Evolutionary conservation across 2,329 filamentous ascomycete species (phyloP).

Genomic region (Cladosporium cucumerinum): DNA sequence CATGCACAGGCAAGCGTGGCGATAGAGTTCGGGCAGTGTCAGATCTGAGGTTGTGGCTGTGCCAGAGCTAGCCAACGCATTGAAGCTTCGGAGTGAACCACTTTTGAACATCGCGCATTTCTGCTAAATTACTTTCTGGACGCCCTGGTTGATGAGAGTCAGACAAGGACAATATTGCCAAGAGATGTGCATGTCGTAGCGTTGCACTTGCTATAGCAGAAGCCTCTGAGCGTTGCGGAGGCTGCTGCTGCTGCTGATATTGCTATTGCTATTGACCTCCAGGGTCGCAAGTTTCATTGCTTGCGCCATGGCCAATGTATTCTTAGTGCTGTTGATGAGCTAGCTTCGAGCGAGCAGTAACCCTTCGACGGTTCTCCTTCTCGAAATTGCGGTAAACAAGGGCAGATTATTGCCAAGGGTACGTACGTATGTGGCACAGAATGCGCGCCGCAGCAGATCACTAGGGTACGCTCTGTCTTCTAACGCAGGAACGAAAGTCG

Average conservation of each 20-base stretch:
- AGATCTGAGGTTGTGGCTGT: background rate
- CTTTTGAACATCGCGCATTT: background rate
- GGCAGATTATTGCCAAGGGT: background rate
- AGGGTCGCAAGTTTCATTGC: background rate
- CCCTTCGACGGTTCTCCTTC: background rate
- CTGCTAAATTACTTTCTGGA: background rate
- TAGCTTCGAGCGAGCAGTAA: background rate
- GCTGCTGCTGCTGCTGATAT: background rate
- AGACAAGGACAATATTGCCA: background rate
- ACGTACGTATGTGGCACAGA: background rate
- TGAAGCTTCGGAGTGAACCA: background rate
- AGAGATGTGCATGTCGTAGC: background rate
- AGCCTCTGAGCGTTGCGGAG: background rate
- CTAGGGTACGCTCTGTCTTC: background rate
- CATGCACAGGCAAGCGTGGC: background rate
- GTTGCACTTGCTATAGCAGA: background rate
- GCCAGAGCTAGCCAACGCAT: background rate
- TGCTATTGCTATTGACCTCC: background rate
- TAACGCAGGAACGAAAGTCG: background rate
- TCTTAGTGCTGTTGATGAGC: background rate
- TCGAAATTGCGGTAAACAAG: background rate
- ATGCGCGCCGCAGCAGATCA: background rate
- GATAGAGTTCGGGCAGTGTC: background rate
- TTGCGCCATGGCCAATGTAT: background rate
- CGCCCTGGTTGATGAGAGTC: background rate